Percentiles rank a stretch among this genome's conserved stretches.
These are phyloP conservation scores for Phaffia rhodozyma DNA, from an alignment of 1,284 basidiomycete species.

Conservation along the genomic window DNA sequence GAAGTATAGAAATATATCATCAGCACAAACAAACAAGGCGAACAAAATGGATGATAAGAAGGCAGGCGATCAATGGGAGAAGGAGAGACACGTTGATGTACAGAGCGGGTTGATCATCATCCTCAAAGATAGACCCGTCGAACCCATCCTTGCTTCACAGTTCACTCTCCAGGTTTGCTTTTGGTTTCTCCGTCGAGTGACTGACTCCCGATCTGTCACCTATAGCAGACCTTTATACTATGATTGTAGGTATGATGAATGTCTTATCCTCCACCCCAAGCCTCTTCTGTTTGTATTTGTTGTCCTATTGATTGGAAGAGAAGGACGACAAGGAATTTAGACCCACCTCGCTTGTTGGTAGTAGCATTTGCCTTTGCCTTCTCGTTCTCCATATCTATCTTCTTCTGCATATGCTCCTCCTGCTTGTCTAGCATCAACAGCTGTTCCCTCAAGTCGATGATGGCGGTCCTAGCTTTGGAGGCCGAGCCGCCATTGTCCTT, in stretches of 20 bases:
- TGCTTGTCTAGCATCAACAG: slow-evolving; percentile 98
- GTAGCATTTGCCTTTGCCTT: slow-evolving; percentile 90
- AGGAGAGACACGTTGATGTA: no score
- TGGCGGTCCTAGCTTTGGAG: slow-evolving; percentile 52
- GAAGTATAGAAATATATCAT: not conserved
- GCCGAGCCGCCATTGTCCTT: slow-evolving; percentile 67
- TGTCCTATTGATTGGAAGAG: not conserved
- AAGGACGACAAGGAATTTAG: not conserved
- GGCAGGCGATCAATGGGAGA: not conserved
- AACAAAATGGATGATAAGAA: not conserved
- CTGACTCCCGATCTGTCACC: not conserved
- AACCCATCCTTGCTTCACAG: not conserved
- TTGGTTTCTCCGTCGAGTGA: not conserved
- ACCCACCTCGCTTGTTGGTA: slow-evolving; percentile 81
- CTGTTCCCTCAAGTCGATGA: slow-evolving; percentile 73
- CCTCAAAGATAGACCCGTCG: not conserved
- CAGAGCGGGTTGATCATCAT: no score
- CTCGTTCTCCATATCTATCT: slow-evolving; percentile 88
- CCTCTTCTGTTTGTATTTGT: not conserved
- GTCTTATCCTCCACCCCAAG: no score
- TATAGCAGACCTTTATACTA: not conserved
- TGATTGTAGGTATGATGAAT: no score
- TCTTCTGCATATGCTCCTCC: slow-evolving; percentile 91
- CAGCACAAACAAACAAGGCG: not conserved
- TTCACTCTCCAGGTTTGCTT: not conserved